Percentiles rank a stretch among this genome's conserved stretches.
phyloP scores from a whole-genome alignment of 1,284 basidiomycete species.

The Trichosporon sp. region DNA sequence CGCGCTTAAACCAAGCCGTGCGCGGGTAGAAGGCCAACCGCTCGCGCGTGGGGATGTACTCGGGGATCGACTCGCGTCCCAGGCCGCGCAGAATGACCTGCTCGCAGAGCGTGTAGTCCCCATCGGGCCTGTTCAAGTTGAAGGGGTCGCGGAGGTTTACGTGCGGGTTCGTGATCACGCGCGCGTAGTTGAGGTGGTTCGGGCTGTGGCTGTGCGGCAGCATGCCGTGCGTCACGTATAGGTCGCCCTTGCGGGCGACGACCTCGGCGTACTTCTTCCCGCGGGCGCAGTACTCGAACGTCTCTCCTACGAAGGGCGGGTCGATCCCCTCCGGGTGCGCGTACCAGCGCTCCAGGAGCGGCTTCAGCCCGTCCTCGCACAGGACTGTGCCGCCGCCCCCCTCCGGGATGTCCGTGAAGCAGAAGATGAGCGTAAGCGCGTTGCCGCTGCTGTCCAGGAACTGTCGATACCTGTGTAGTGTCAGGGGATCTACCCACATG shows the following conservation, averaged over 20 bases:
- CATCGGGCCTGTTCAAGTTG: constrained; percentile 42
- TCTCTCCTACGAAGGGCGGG: constrained; percentile 33
- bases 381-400: constrained; percentile 39
- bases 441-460: constrained; percentile 43
- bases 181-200: constrained; percentile 42
- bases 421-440: constrained; percentile 43
- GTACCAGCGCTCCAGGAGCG: constrained; percentile 36
- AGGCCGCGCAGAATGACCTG: constrained; percentile 45
- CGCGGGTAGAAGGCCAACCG: constrained; percentile 38
- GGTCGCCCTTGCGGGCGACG: constrained; percentile 40
- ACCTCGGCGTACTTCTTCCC: constrained; percentile 28
- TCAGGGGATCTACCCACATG: not conserved
- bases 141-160: constrained; percentile 40
- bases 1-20: constrained; percentile 41
- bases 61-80: constrained; percentile 37
- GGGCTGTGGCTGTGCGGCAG: constrained; percentile 39
- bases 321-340: constrained; percentile 43
- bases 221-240: constrained; percentile 42
- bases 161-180: constrained; percentile 47
- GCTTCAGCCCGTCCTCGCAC: constrained; percentile 39
- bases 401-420: constrained; percentile 40
- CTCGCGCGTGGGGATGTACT: constrained; percentile 39
- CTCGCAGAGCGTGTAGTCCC: constrained; percentile 44
- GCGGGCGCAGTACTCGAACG: constrained; percentile 31
- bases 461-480: constrained; percentile 35